A percentile compares a stretch with the other conserved stretches of the same genome.
Conservation (phyloP, 2,329 filamentous ascomycete genomes). For the Bipolaris bicolor region DNA sequence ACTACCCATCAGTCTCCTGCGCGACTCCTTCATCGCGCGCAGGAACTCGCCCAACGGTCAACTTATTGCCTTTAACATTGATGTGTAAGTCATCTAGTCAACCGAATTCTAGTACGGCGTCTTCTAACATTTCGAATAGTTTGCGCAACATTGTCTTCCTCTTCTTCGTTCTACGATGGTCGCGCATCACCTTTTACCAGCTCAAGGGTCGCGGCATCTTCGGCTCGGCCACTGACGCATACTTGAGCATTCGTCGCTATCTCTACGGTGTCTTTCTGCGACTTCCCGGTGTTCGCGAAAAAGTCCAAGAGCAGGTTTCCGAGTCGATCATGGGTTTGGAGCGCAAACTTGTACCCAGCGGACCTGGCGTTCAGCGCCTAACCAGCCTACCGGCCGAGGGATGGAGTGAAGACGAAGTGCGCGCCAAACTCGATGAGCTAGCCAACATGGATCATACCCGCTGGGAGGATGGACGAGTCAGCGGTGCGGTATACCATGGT, state of each 20-base stretch:
- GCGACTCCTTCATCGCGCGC: conserved; percentile 70
- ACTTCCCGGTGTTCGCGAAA: conserved; percentile 81
- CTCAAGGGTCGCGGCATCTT: conserved; percentile 87
- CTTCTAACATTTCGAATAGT: conserved; percentile 41
- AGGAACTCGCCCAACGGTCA: conserved; percentile 61
- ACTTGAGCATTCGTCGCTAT: conserved; percentile 71
- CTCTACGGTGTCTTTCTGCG: conserved; percentile 86
- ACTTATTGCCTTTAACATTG: conserved; percentile 67
- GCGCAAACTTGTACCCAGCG: conserved; percentile 78
- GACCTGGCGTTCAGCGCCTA: conserved; percentile 74
- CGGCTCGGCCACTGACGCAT: conserved; percentile 77
- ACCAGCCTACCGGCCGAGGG: conserved; percentile 81
- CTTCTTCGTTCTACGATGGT: conserved; percentile 84
- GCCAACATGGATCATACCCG: conserved; percentile 88
- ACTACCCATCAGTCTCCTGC: conserved; percentile 70
- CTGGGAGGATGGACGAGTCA: conserved; percentile 96
- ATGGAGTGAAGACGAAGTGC: conserved; percentile 78
- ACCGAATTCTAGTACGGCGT: background rate
- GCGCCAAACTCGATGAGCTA: conserved; percentile 78
- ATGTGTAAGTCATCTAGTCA: conserved; percentile 62
- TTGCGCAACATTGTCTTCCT: conserved; percentile 87
- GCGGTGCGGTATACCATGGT: conserved; percentile 94
- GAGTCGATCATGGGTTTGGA: conserved; percentile 82
- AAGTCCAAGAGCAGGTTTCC: conserved; percentile 83
- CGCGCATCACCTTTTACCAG: conserved; percentile 79